Percentiles rank a stretch among this genome's conserved stretches.
Conservation (phyloP, 192 early-diverging fungal genomes). For the Coemansia reversa region DNA sequence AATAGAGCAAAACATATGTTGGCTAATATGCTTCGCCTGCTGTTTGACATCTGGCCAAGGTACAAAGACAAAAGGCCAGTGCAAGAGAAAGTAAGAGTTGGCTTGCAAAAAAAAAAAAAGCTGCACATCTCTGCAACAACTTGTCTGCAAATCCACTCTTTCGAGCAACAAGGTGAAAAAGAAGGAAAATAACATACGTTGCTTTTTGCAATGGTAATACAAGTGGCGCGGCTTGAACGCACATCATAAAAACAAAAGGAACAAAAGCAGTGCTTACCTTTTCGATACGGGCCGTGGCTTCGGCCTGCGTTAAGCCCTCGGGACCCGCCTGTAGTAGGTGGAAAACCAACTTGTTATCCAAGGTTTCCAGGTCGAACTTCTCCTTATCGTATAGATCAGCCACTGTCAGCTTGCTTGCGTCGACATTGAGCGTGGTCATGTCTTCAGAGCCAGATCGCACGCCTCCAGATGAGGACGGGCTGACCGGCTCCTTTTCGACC, state of each 20-base stretch:
- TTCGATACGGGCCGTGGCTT: slow-evolving; percentile 62
- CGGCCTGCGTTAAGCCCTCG: slow-evolving; percentile 62
- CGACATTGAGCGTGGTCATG: slow-evolving; percentile 54
- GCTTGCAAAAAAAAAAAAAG: not conserved
- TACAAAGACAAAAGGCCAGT: not conserved
- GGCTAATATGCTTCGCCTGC: too few species aligned
- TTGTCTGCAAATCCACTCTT: not conserved
- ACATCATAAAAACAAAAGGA: not conserved
- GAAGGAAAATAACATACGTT: not conserved
- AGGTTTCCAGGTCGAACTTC: slow-evolving; percentile 74
- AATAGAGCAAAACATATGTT: not conserved
- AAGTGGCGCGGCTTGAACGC: not conserved
- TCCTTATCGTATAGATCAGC: slow-evolving; percentile 81
- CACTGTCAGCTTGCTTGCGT: slow-evolving; percentile 62
- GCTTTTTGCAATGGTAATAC: not conserved
- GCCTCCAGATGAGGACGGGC: slow-evolving; percentile 16
- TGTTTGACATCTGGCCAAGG: too few species aligned
- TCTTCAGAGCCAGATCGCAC: slow-evolving; percentile 24
- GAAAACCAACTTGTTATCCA: slow-evolving; percentile 72
- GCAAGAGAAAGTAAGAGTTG: too few species aligned
- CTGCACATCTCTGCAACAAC: not conserved
- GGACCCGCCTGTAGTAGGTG: slow-evolving; percentile 65
- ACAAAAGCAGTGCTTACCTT: slow-evolving; percentile 41
- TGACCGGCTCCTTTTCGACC: slow-evolving; percentile 25
- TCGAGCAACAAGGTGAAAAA: not conserved